Evolutionary conservation across 306 rosid genomes (phyloP).

Genomic region (Rosa multiflora): DNA sequence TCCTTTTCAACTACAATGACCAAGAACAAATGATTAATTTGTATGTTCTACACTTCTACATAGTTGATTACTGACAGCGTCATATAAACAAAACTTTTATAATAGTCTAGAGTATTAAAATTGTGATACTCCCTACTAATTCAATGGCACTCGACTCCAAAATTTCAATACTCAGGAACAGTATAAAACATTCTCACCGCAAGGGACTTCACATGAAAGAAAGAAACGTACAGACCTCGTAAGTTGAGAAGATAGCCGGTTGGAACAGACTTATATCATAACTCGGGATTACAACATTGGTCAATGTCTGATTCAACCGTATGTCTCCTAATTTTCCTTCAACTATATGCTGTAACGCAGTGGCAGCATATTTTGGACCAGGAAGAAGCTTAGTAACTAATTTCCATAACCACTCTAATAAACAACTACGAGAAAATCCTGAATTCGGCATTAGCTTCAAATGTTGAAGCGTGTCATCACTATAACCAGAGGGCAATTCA

Average conservation of each 20-base stretch:
- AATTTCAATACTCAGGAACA: no score
- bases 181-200: no score
- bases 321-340: not conserved
- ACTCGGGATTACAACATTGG: not conserved
- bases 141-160: no score
- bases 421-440: no score
- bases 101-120: not conserved
- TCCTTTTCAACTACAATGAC: not conserved
- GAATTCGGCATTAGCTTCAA: no score
- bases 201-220: not conserved
- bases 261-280: not conserved
- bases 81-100: no score
- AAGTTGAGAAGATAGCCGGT: not conserved
- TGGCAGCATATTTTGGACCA: not conserved
- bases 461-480: no score
- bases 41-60: not conserved
- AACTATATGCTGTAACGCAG: not conserved
- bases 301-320: not conserved
- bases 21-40: not conserved
- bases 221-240: not conserved
- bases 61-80: not conserved
- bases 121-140: no score
- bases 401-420: no score
- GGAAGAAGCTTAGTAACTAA: no score
- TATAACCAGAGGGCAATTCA: no score